Conservation (phyloP, 352 stramenopile species). For the Phytophthora hybrid region DNA sequence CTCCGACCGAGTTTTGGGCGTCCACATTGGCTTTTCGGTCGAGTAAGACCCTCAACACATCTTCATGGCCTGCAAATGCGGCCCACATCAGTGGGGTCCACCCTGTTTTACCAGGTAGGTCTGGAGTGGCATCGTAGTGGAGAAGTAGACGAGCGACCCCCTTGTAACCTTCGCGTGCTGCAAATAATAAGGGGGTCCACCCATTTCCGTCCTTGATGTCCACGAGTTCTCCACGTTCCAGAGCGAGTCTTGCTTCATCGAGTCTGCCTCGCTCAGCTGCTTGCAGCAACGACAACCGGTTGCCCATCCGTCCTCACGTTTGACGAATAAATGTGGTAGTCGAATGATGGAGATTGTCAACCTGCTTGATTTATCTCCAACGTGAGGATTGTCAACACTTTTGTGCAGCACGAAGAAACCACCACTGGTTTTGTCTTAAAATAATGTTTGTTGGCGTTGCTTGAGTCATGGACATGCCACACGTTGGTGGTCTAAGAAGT, state of each 20-base stretch:
- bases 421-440: not conserved
- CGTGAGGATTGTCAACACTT: not conserved
- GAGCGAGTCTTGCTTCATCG: not conserved
- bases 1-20: not conserved
- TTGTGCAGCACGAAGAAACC: not conserved
- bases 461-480: too few relatives aligned
- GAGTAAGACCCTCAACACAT: not conserved
- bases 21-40: not conserved
- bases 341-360: constrained; percentile 1
- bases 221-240: constrained; percentile 3
- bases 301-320: constrained; percentile 3
- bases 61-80: not conserved
- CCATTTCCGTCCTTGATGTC: constrained; percentile 7
- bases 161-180: not conserved
- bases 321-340: constrained; percentile 3
- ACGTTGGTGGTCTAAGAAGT: too few relatives aligned
- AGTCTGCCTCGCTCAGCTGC: not conserved
- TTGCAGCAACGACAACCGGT: constrained; percentile 3
- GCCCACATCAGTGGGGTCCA: constrained; percentile 16
- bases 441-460: not conserved
- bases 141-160: constrained; percentile 2
- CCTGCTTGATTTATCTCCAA: not conserved
- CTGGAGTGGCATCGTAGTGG: constrained; percentile 10
- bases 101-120: not conserved
- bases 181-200: constrained; percentile 12